Conservation (phyloP, 345 rosid genomes). For the Gossypioides kirkii region DNA sequence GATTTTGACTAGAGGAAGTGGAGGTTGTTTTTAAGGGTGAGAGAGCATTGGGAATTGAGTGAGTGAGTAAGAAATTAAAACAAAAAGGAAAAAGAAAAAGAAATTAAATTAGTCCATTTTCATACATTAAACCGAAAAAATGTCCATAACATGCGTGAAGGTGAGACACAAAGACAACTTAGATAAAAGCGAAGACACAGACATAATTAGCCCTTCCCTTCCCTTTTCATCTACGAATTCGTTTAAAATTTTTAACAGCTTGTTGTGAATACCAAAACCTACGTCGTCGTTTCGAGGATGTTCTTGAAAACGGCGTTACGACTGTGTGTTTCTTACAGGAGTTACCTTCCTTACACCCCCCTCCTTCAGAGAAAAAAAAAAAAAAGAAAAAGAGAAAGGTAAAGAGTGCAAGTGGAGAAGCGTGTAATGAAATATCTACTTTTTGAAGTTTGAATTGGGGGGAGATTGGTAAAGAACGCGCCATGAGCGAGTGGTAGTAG, state of each 20-base stretch:
- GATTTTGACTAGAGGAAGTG: slow-evolving; percentile 11
- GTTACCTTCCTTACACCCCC: slow-evolving; percentile 23
- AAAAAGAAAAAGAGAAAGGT: neutral
- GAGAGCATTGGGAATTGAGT: slow-evolving; percentile 19
- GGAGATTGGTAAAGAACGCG: neutral
- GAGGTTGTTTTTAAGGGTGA: neutral
- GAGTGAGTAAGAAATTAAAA: neutral
- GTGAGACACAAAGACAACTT: neutral
- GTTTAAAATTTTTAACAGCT: neutral
- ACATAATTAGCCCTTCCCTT: neutral
- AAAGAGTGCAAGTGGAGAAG: neutral
- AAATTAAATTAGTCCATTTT: slow-evolving; percentile 7
- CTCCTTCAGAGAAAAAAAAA: slow-evolving; percentile 12
- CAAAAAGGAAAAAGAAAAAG: neutral
- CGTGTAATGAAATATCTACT: slow-evolving; percentile 12
- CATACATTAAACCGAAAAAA: slow-evolving; percentile 8
- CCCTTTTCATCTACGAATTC: neutral
- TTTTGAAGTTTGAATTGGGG: neutral
- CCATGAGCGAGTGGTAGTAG: slow-evolving; percentile 17
- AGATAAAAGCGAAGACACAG: slow-evolving; percentile 5
- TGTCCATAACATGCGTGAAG: slow-evolving; percentile 13
- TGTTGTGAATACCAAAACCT: slow-evolving; percentile 5
- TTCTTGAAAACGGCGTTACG: slow-evolving; percentile 6
- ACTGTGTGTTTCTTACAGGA: slow-evolving; percentile 25
- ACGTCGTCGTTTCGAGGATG: neutral